These are phyloP conservation scores for Mycena leptocephala DNA, from an alignment of 768 basidiomycete species.

Conservation along the genomic window DNA sequence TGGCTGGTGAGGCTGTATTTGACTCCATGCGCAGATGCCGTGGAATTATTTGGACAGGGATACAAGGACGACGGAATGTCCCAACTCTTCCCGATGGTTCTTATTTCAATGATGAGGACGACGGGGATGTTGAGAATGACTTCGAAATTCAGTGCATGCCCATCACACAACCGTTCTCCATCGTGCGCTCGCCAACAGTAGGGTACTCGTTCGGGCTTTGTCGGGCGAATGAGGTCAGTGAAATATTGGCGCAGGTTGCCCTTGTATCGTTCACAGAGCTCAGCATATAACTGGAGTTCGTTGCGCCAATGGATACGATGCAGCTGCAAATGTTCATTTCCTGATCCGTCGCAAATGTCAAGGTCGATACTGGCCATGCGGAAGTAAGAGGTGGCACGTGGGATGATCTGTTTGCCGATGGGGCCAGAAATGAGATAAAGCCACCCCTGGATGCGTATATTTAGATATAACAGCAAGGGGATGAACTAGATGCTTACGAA, in stretches of 20 bases:
- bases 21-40: not conserved
- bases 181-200: not conserved
- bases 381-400: too few relatives aligned
- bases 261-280: not conserved
- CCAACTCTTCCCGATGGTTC: not conserved
- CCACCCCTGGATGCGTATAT: not conserved
- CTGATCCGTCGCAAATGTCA: too few relatives aligned
- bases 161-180: not conserved
- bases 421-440: not conserved
- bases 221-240: not conserved
- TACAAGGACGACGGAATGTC: not conserved
- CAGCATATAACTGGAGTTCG: too few relatives aligned
- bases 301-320: too few relatives aligned
- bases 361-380: too few relatives aligned
- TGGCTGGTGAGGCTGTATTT: conserved; percentile 19
- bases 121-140: not conserved
- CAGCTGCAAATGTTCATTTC: too few relatives aligned
- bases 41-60: conserved; percentile 5
- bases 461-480: not conserved
- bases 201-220: not conserved
- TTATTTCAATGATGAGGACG: not conserved
- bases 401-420: too few relatives aligned
- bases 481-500: not conserved
- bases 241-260: conserved; percentile 20
- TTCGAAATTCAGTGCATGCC: not conserved